These are phyloP conservation scores for Dictyostelium firmibasis DNA, from an alignment of 78 protist species.

Conservation along the genomic window DNA sequence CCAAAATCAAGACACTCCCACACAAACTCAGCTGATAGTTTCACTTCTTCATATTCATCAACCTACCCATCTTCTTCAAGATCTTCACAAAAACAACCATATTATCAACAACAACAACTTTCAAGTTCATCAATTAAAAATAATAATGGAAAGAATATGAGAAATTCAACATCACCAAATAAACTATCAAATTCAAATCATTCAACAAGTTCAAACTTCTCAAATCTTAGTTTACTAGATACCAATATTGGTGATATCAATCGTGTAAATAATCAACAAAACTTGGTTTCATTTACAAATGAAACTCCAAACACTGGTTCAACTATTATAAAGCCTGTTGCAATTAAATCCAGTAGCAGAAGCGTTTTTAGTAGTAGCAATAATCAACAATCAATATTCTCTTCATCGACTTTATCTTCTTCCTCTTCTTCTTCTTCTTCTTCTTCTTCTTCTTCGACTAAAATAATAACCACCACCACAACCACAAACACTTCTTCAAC, in stretches of 20 bases:
- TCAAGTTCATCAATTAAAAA: not conserved
- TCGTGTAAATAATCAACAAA: not conserved
- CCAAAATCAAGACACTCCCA: not conserved
- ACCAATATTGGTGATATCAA: not conserved
- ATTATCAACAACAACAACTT: not conserved
- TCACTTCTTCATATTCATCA: not conserved
- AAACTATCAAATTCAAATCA: not conserved
- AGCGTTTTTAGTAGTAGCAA: not conserved
- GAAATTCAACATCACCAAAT: not conserved
- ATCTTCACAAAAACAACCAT: not conserved
- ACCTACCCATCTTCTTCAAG: not conserved
- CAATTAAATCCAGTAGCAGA: not conserved
- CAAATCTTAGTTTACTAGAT: not conserved
- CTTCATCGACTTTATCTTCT: not conserved
- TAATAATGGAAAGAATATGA: not conserved
- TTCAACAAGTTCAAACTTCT: not conserved
- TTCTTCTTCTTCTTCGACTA: not conserved
- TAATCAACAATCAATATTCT: not conserved
- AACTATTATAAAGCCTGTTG: not conserved
- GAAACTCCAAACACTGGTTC: not conserved
- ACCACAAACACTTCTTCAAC: not conserved
- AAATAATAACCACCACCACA: not conserved
- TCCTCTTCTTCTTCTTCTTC: not conserved
- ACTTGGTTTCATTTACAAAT: not conserved
- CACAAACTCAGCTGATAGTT: not conserved